Conservation (phyloP, 306 rosid genomes). For the Vigna angularis region DNA sequence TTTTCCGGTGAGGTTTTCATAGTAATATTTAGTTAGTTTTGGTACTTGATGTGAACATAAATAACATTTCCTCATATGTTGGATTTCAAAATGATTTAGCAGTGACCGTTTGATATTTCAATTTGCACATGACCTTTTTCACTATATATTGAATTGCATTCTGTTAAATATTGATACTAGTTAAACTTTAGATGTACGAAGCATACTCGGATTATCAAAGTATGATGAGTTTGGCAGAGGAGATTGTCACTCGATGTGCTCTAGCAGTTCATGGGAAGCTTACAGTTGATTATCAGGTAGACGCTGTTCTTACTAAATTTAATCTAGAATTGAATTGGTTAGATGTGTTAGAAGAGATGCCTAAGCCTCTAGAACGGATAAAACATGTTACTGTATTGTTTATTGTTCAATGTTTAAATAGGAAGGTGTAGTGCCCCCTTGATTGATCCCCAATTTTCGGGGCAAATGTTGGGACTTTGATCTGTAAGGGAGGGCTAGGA, state of each 20-base stretch:
- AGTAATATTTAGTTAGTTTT: conserved; percentile 19
- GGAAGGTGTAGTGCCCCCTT: not conserved
- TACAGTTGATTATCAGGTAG: conserved; percentile 89
- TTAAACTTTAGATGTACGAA: conserved; percentile 85
- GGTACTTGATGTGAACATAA: conserved; percentile 21
- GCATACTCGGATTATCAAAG: conserved; percentile 98
- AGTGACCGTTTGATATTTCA: conserved; percentile 29
- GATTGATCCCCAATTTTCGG: not conserved
- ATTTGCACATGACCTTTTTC: conserved; percentile 30
- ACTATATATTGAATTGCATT: conserved; percentile 42
- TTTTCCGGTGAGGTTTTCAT: not conserved
- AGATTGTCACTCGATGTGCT: conserved; percentile 88
- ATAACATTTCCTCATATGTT: conserved; percentile 21
- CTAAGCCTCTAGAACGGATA: not conserved
- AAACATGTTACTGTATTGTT: not conserved
- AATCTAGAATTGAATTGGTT: not conserved
- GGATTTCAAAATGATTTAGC: conserved; percentile 29
- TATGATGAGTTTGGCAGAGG: conserved; percentile 97
- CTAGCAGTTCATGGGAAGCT: conserved; percentile 89
- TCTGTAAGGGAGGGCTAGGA: not conserved
- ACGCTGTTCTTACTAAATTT: conserved; percentile 28
- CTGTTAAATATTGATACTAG: conserved; percentile 58
- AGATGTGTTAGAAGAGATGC: not conserved
- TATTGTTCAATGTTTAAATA: not conserved
- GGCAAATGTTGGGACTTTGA: conserved; percentile 15